phyloP scores from a whole-genome alignment of 768 basidiomycete genomes.

The Infundibulicybe gibba region DNA sequence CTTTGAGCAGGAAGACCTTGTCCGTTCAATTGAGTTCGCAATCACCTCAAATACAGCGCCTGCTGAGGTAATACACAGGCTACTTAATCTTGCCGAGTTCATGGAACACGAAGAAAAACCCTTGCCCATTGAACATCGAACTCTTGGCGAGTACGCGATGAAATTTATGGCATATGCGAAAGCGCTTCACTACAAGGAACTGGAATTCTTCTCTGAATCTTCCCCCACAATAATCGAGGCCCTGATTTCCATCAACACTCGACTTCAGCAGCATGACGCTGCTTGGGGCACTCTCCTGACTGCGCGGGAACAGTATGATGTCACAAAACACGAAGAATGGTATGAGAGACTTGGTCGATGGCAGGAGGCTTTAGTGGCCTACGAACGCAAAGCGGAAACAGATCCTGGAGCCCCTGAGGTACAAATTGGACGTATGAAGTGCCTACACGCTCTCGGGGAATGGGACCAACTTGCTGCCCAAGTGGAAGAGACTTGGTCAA shows the following conservation, averaged over 20 bases:
- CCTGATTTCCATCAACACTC: slow-evolving; percentile 94
- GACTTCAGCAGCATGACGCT: slow-evolving; percentile 94
- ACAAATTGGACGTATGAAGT: slow-evolving; percentile 90
- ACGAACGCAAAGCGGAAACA: slow-evolving; percentile 73
- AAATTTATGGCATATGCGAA: slow-evolving; percentile 95
- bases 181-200: slow-evolving; percentile 96
- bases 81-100: slow-evolving; percentile 94
- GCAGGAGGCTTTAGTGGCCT: slow-evolving; percentile 88
- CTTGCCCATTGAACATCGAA: slow-evolving; percentile 89
- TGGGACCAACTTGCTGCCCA: slow-evolving; percentile 89
- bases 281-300: slow-evolving; percentile 95
- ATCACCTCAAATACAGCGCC: slow-evolving; percentile 77
- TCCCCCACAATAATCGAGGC: slow-evolving; percentile 90
- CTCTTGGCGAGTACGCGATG: slow-evolving; percentile 90
- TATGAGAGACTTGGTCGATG: slow-evolving; percentile 94
- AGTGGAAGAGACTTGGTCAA: slow-evolving; percentile 86
- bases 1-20: slow-evolving; percentile 79
- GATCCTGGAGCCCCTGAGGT: slow-evolving; percentile 76
- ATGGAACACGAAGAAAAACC: slow-evolving; percentile 99
- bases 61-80: slow-evolving; percentile 83
- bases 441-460: slow-evolving; percentile 94
- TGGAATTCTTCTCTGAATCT: slow-evolving; percentile 93
- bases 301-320: slow-evolving; percentile 86
- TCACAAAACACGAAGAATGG: slow-evolving; percentile 95
- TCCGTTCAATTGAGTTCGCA: slow-evolving; percentile 83